Evolutionary conservation across 495 filamentous ascomycete genomes (phyloP), one percentile per base, ranked within the genome.

Genomic region (Pyrenula aspistea): DNA sequence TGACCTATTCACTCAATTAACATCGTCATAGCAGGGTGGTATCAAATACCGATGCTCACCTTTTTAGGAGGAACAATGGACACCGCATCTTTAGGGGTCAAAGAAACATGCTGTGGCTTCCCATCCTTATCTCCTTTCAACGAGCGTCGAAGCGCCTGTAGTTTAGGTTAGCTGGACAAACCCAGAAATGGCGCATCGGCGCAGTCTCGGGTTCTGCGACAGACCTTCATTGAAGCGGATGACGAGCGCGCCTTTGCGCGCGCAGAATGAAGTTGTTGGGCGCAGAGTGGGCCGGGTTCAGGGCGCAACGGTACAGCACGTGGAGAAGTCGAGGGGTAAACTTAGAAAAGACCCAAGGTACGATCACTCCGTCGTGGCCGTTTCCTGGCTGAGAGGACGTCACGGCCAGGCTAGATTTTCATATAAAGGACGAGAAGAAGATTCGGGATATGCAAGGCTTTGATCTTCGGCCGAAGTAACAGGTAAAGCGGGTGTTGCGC

Each of bases 31-130:
- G 48, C 49, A 50, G 31, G 42, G 54, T 53, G 23, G 53, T 25
- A n/a, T n/a, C n/a, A n/a, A n/a, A n/a, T n/a, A n/a, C n/a, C 56
- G 49, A 22, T 79, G 66, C 69, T 67, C 62, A 98, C 93, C 83
- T 95, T 96, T 72, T 96, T 97, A 0, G 93, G 93, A 60, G 93
- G 91, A 25, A 92, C 80, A 67, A 98, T 98, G 10, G 93, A 91
- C 57, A 95, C 80, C n/a, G 91, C 89, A 49, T 89, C 85, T 67
- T 98, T 98, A 56, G 89, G 88, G 0, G 91, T 86, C 53, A 96
- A 90, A 50, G 88, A 90, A 63, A 91, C 83, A 63, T 92, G 88
- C 57, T 87, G 84, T 61, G 84, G 80, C 69, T 80, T 85, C 59
- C 74, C 71, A 59, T 86, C 85, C 67, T 87, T 91, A 56, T 92